Conservation (phyloP, 108 stramenopile genomes). For the Thalassiosira profunda region DNA sequence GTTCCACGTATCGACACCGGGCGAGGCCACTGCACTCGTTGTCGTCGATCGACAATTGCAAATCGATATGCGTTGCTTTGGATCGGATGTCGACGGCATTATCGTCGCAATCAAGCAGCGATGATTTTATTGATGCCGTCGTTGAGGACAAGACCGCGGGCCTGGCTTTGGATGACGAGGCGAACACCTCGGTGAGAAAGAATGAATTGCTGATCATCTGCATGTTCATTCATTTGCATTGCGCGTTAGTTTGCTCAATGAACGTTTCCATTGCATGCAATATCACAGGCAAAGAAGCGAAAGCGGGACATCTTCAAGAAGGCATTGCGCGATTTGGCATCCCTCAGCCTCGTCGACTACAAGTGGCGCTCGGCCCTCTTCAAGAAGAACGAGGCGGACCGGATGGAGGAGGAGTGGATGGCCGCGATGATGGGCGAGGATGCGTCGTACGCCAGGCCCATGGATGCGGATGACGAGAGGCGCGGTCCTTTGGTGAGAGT, state of each 20-base stretch:
- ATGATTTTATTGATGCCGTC: slow-evolving; percentile 40
- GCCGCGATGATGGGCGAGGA: slow-evolving; percentile 86
- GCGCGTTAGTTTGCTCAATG: background rate
- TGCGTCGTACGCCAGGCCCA: slow-evolving; percentile 79
- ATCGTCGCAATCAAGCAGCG: slow-evolving; percentile 3
- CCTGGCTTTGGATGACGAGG: slow-evolving; percentile 27
- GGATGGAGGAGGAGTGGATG: slow-evolving; percentile 74
- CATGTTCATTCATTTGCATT: background rate
- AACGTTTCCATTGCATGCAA: background rate
- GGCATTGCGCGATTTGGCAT: slow-evolving; percentile 60
- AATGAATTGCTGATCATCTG: background rate
- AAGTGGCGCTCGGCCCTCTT: slow-evolving; percentile 78
- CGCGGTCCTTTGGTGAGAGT: slow-evolving; percentile 74
- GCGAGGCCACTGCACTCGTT: background rate
- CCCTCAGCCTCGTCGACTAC: slow-evolving; percentile 79
- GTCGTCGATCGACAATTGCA: too few species aligned
- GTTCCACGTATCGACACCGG: background rate
- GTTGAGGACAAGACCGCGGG: slow-evolving; percentile 33
- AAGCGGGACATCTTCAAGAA: slow-evolving; percentile 42
- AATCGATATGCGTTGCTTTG: too few species aligned
- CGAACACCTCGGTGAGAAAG: slow-evolving; percentile 31
- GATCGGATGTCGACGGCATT: too few species aligned
- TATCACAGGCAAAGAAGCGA: slow-evolving; percentile 14
- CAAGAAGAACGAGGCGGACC: slow-evolving; percentile 83
- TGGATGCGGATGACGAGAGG: slow-evolving; percentile 80